Percentiles rank a stretch among this genome's conserved stretches.
Conservation (phyloP, 495 filamentous ascomycete species). For the Hyaloscypha hepaticicola region DNA sequence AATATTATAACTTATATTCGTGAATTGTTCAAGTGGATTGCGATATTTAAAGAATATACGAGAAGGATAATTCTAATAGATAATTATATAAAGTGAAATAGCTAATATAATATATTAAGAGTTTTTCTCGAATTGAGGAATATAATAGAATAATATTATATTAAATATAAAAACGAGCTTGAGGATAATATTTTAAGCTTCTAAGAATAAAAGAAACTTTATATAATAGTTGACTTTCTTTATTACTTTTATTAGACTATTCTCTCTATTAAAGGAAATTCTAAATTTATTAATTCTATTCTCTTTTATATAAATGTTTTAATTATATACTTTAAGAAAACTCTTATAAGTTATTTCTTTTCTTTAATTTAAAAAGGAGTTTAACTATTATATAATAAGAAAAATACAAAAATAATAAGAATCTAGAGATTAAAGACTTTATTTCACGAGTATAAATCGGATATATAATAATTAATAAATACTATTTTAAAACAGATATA, state of each 20-base stretch:
- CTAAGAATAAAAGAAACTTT: neutral
- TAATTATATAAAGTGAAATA: neutral
- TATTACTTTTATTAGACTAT: too few species aligned
- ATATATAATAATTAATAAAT: neutral
- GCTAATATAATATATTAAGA: neutral
- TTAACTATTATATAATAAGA: too few species aligned
- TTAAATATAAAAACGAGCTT: neutral
- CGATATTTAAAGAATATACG: too few species aligned
- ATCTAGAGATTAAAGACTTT: neutral
- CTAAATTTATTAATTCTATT: too few species aligned
- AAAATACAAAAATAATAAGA: too few species aligned
- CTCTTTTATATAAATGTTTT: too few species aligned
- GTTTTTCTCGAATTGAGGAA: neutral
- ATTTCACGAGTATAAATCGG: neutral
- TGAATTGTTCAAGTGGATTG: neutral
- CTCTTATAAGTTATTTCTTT: too few species aligned
- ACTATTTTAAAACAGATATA: neutral
- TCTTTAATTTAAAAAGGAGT: too few species aligned
- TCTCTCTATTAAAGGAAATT: too few species aligned
- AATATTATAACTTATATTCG: conserved; percentile 5
- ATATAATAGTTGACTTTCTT: conserved; percentile 2
- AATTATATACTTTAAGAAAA: too few species aligned
- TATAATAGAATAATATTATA: neutral
- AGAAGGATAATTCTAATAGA: too few species aligned
- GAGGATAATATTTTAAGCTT: too few species aligned